Conservation (phyloP, 768 basidiomycete genomes). For the Suillus plorans region DNA sequence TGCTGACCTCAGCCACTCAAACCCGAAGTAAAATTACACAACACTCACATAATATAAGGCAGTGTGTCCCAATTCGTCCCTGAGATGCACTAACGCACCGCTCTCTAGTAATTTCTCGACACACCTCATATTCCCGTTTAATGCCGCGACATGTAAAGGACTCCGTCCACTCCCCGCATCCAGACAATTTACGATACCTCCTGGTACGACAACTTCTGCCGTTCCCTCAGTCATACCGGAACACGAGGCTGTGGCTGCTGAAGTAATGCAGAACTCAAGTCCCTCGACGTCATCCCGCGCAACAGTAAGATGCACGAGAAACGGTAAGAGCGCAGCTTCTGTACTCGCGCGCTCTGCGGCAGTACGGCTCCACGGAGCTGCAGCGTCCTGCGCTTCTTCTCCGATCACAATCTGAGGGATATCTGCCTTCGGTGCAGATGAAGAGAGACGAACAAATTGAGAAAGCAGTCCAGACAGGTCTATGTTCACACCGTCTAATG, state of each 20-base stretch:
- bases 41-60: slow-evolving; percentile 74
- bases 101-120: slow-evolving; percentile 56
- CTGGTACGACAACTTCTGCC: slow-evolving; percentile 39
- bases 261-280: slow-evolving; percentile 56
- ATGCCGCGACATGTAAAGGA: slow-evolving; percentile 75
- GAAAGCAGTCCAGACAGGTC: slow-evolving; percentile 64
- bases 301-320: slow-evolving; percentile 77
- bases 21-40: neutral
- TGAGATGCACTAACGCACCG: slow-evolving; percentile 80
- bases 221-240: slow-evolving; percentile 24
- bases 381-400: slow-evolving; percentile 40
- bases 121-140: slow-evolving; percentile 55
- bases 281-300: slow-evolving; percentile 66
- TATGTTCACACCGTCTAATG: slow-evolving; percentile 48
- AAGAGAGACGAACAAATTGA: slow-evolving; percentile 66
- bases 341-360: slow-evolving; percentile 71
- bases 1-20: slow-evolving; percentile 25
- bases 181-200: slow-evolving; percentile 71
- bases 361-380: slow-evolving; percentile 77
- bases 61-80: slow-evolving; percentile 81
- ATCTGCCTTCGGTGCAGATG: slow-evolving; percentile 33
- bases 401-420: slow-evolving; percentile 36
- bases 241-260: slow-evolving; percentile 12
- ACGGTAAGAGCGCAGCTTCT: slow-evolving; percentile 71
- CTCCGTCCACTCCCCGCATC: slow-evolving; percentile 72